Conservation (phyloP, 1,284 basidiomycete species). For the Coniophora puteana region DNA sequence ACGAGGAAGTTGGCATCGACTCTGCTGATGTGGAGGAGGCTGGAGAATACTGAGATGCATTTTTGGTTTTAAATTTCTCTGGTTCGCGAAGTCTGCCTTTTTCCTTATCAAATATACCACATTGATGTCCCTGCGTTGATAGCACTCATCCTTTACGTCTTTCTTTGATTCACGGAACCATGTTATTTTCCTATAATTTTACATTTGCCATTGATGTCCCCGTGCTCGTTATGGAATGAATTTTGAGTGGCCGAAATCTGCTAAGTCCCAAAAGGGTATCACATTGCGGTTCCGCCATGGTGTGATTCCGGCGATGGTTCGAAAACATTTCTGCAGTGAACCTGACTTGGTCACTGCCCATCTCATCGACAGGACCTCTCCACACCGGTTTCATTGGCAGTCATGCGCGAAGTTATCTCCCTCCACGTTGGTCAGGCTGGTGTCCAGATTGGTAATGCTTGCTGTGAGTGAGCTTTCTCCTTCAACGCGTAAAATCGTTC, state of each 20-base stretch:
- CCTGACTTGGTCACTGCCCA: not conserved
- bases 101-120: too few relatives aligned
- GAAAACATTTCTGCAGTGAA: not conserved
- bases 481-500: not conserved
- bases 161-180: too few relatives aligned
- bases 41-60: slow-evolving; percentile 62
- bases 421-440: slow-evolving; percentile 93
- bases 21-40: slow-evolving; percentile 81
- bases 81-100: too few relatives aligned
- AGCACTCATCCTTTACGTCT: too few relatives aligned
- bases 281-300: not conserved
- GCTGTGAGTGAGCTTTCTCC: slow-evolving; percentile 54
- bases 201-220: too few relatives aligned
- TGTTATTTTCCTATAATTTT: too few relatives aligned
- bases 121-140: too few relatives aligned
- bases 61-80: slow-evolving; percentile 12
- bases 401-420: slow-evolving; percentile 89
- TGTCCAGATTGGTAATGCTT: slow-evolving; percentile 94
- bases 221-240: too few relatives aligned
- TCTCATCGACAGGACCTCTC: not conserved
- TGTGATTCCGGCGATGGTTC: not conserved
- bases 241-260: too few relatives aligned
- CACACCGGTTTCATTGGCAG: slow-evolving; percentile 9
- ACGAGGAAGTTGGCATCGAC: slow-evolving; percentile 93
- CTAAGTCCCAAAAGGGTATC: not conserved